These are phyloP conservation scores for Clohesyomyces aquaticus DNA, from an alignment of 495 filamentous ascomycete species.

Conservation along the genomic window DNA sequence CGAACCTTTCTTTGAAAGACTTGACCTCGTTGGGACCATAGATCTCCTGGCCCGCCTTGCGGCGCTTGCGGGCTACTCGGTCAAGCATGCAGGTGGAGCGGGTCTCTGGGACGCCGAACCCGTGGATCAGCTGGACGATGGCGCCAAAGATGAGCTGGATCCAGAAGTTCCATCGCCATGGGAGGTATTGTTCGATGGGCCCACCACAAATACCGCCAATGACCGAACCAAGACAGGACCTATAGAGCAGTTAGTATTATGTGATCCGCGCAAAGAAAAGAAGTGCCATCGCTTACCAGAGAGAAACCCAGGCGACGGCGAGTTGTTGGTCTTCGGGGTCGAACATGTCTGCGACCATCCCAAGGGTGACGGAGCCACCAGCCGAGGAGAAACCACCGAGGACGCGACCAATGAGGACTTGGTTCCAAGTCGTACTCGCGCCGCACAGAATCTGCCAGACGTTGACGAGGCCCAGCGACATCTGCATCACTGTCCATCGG, in stretches of 20 bases:
- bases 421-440: constrained; percentile 68
- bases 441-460: constrained; percentile 72
- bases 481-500: constrained; percentile 71
- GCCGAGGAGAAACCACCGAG: constrained; percentile 74
- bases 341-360: constrained; percentile 79
- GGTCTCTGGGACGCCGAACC: constrained; percentile 60
- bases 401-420: constrained; percentile 63
- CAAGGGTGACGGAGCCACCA: constrained; percentile 78
- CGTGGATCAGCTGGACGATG: constrained; percentile 57
- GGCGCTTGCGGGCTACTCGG: constrained; percentile 57
- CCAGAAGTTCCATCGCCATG: constrained; percentile 67
- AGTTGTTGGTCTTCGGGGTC: constrained; percentile 71
- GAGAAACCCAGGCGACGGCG: constrained; percentile 49
- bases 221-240: constrained; percentile 60
- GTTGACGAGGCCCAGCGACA: constrained; percentile 70
- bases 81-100: constrained; percentile 63
- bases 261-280: constrained; percentile 61
- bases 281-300: constrained; percentile 73
- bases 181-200: constrained; percentile 66
- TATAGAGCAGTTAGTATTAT: not conserved
- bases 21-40: constrained; percentile 67
- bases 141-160: constrained; percentile 60
- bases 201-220: constrained; percentile 80
- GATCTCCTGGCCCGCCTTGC: constrained; percentile 50
- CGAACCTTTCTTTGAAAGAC: constrained; percentile 61